A percentile compares a stretch with the other conserved stretches of the same genome.
Conservation (phyloP, 192 early-diverging fungal genomes). For the Backusella tarrabulga region DNA sequence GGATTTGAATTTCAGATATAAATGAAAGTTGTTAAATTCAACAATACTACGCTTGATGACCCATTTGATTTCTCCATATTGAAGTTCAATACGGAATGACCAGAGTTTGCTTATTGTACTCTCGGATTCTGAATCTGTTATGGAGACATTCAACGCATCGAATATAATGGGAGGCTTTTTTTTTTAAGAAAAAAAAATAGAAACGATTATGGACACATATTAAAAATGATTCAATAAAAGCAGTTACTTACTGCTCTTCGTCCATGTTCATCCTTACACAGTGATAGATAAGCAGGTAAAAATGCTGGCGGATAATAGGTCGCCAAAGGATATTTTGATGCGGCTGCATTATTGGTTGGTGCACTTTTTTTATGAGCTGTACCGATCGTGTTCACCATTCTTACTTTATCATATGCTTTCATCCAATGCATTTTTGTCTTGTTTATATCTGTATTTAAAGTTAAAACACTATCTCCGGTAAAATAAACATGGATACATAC, state of each 20-base stretch:
- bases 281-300: conserved; percentile 18
- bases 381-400: conserved; percentile 23
- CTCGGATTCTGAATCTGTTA: conserved; percentile 26
- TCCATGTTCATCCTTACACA: conserved; percentile 28
- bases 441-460: not conserved
- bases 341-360: conserved; percentile 8
- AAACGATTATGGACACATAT: not conserved
- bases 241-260: conserved; percentile 21
- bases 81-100: conserved; percentile 26
- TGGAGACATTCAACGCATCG: conserved; percentile 20
- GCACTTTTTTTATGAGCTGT: conserved; percentile 43
- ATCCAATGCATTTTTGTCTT: conserved; percentile 21
- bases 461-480: not conserved
- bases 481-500: not conserved
- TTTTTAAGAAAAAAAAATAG: not conserved
- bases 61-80: conserved; percentile 79
- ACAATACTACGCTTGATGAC: conserved; percentile 63
- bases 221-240: not conserved
- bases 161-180: conserved; percentile 37
- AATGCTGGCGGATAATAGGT: conserved; percentile 34
- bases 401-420: conserved; percentile 20
- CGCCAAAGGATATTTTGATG: conserved; percentile 26
- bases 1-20: conserved; percentile 44
- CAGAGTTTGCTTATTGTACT: conserved; percentile 5
- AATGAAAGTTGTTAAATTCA: conserved; percentile 66